Conservation (phyloP, 345 rosid genomes). For the Euphorbia lathyris region DNA sequence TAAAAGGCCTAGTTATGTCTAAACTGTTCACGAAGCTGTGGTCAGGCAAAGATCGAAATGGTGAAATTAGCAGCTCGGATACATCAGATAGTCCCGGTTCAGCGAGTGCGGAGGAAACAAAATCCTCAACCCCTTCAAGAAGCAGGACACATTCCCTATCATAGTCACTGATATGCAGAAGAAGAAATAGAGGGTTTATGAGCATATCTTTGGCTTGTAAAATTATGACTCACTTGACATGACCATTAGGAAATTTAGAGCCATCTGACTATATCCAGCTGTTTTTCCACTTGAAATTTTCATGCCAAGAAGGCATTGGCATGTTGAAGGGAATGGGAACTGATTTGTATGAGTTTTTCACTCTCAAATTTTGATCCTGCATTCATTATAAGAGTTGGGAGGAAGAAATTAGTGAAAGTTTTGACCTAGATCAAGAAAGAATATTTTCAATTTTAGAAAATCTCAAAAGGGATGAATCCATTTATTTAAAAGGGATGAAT, state of each 20-base stretch:
- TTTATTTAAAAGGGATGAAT: too few species aligned
- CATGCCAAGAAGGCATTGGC: conserved; percentile 15
- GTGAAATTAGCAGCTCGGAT: conserved; percentile 65
- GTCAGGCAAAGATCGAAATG: conserved; percentile 56
- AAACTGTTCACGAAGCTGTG: conserved; percentile 57
- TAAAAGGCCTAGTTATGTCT: conserved; percentile 58
- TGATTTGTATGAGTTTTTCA: conserved; percentile 17
- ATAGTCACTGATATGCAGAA: conserved; percentile 6
- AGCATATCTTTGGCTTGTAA: conserved; percentile 28
- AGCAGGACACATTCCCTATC: conserved; percentile 61
- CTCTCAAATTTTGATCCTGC: conserved; percentile 13
- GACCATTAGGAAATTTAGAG: conserved; percentile 32
- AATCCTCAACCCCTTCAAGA: conserved; percentile 76
- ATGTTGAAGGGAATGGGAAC: conserved; percentile 14
- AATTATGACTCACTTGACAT: conserved; percentile 25
- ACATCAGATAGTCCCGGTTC: conserved; percentile 51
- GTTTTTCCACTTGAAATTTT: conserved; percentile 16
- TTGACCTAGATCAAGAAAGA: too few species aligned
- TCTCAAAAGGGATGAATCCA: too few species aligned
- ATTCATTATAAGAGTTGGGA: conserved; percentile 9
- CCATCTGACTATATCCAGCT: conserved; percentile 18
- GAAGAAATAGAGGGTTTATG: neutral
- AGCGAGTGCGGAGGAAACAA: conserved; percentile 54
- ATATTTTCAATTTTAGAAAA: too few species aligned
- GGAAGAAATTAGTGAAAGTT: conserved; percentile 6